phyloP scores from a whole-genome alignment of 768 basidiomycete genomes.

The Leucosporidium scottii region DNA sequence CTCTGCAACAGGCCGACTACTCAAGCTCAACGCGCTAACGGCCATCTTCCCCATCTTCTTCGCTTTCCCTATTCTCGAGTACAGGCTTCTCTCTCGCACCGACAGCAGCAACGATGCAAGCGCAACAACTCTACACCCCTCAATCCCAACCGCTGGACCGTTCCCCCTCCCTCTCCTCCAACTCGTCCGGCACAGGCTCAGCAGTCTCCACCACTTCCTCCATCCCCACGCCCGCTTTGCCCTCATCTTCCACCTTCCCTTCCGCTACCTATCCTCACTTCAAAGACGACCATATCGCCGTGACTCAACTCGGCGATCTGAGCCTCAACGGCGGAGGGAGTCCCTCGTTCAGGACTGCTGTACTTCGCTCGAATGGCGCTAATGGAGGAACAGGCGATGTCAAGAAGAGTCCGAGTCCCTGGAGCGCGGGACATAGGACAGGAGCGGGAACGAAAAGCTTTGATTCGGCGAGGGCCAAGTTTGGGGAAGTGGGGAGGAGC shows the following conservation, averaged over 20 bases:
- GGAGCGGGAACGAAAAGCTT: conserved; percentile 16
- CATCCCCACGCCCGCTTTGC: conserved; percentile 20
- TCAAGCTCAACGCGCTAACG: not conserved
- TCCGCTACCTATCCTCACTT: conserved; percentile 6
- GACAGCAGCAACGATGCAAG: too few relatives aligned
- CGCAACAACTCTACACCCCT: not conserved
- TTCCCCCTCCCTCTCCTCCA: conserved; percentile 30
- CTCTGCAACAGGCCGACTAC: not conserved
- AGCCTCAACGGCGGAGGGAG: too few relatives aligned
- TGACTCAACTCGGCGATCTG: too few relatives aligned
- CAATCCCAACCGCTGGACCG: conserved; percentile 12
- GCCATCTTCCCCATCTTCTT: not conserved
- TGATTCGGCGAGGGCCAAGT: conserved; percentile 14
- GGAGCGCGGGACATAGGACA: conserved; percentile 12
- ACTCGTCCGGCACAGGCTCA: conserved; percentile 20
- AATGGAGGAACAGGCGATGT: too few relatives aligned
- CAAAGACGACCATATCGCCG: too few relatives aligned
- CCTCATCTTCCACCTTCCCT: conserved; percentile 5
- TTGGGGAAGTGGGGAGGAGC: conserved; percentile 8
- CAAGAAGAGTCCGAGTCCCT: not conserved
- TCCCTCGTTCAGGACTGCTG: too few relatives aligned
- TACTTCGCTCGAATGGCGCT: too few relatives aligned
- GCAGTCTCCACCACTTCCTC: conserved; percentile 7
- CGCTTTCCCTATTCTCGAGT: not conserved
- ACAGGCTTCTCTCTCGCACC: not conserved